Percentiles rank a stretch among this genome's conserved stretches.
phyloP scores from a whole-genome alignment of 148 eudicot genomes.

The Vaccinium corymbosum region DNA sequence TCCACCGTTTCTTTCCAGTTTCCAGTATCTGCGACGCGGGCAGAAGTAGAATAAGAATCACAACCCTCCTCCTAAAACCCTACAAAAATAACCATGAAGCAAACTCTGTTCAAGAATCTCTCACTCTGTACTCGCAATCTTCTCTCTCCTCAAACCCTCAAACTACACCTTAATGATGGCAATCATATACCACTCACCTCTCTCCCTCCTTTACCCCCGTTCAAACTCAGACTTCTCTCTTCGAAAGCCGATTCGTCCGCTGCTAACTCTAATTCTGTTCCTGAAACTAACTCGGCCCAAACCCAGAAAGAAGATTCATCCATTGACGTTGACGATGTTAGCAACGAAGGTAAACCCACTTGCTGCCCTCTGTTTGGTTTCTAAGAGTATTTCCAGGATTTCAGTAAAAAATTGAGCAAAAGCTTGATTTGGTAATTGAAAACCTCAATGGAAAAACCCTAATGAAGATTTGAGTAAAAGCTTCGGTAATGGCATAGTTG shows the following conservation, averaged over 20 bases:
- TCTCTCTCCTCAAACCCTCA: neutral
- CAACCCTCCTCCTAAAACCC: neutral
- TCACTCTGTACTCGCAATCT: neutral
- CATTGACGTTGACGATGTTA: slow-evolving; percentile 13
- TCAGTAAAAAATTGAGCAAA: too few species aligned
- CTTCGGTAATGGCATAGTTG: too few species aligned
- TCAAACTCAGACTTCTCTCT: neutral
- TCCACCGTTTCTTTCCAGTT: too few species aligned
- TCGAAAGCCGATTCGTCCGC: slow-evolving; percentile 5
- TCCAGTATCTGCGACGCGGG: neutral
- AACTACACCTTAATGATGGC: neutral
- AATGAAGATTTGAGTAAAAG: too few species aligned
- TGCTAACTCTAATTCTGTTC: neutral
- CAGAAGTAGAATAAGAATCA: neutral
- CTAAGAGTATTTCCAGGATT: neutral
- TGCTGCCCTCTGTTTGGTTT: neutral
- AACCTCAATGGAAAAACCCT: too few species aligned
- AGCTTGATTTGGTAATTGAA: too few species aligned
- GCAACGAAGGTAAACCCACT: slow-evolving; percentile 16
- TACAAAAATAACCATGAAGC: neutral
- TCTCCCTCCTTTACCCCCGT: neutral
- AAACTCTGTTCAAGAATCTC: neutral
- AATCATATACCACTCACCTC: neutral
- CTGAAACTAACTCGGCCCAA: neutral
- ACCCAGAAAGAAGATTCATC: slow-evolving; percentile 7